Conservation (phyloP, 2,329 filamentous ascomycete species). For the Diaporthe caulivora region DNA sequence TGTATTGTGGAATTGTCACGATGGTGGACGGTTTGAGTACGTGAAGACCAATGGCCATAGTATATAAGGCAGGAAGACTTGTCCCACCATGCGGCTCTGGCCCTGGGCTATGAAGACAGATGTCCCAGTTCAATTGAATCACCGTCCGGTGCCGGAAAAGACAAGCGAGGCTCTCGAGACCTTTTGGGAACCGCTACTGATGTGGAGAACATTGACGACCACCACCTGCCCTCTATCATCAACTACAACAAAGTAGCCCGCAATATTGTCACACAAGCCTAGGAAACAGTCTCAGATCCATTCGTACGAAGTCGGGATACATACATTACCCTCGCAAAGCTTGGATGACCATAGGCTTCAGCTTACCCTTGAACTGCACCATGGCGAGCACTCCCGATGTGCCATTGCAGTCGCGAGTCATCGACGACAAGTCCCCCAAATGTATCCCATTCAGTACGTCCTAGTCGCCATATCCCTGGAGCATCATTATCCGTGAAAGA, state of each 20-base stretch:
- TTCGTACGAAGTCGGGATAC: background rate
- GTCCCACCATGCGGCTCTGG: background rate
- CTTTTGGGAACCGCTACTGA: background rate
- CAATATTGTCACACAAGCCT: background rate
- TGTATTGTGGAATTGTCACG: background rate
- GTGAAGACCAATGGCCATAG: background rate
- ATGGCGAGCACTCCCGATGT: constrained; percentile 48
- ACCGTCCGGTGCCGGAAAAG: constrained; percentile 15
- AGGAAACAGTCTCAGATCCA: background rate
- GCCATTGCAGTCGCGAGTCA: constrained; percentile 56
- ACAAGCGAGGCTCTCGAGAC: constrained; percentile 3
- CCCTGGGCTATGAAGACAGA: background rate
- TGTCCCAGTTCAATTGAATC: background rate
- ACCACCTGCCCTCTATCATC: background rate
- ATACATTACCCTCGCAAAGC: background rate
- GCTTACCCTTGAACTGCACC: background rate
- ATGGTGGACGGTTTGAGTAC: background rate
- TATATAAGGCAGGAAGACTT: background rate
- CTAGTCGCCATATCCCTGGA: background rate
- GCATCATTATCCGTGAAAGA: too few relatives aligned
- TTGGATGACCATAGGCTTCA: background rate
- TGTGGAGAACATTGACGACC: constrained; percentile 15
- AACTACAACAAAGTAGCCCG: background rate
- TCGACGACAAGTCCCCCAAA: constrained; percentile 83
- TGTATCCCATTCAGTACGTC: constrained; percentile 76